Evolutionary conservation across 2,329 filamentous ascomycete species (phyloP).

Genomic region (Curvularia verruculosa): DNA sequence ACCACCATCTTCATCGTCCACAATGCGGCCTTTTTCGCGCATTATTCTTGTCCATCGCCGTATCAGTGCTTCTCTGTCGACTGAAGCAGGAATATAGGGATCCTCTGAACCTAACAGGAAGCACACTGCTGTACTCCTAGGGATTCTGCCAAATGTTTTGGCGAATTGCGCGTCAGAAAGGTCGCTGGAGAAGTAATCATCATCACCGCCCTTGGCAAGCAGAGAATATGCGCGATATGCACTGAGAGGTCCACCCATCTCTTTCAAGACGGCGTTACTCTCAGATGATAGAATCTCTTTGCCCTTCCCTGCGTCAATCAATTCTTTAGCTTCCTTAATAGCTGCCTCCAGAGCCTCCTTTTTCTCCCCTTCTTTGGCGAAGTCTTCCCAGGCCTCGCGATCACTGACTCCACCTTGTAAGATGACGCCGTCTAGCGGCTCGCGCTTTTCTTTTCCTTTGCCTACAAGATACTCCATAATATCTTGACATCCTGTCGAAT

Average conservation of each 20-base stretch:
- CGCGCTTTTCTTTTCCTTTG: slow-evolving; percentile 47
- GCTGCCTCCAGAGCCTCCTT: slow-evolving; percentile 15
- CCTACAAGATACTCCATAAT: slow-evolving; percentile 66
- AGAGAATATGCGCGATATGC: slow-evolving; percentile 66
- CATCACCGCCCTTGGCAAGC: slow-evolving; percentile 67
- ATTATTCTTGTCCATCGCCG: slow-evolving; percentile 61
- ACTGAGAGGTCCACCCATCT: slow-evolving; percentile 55
- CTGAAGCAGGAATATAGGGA: slow-evolving; percentile 64
- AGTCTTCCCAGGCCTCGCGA: slow-evolving; percentile 62
- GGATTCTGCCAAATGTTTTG: slow-evolving; percentile 69
- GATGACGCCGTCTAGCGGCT: slow-evolving; percentile 73
- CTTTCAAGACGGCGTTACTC: slow-evolving; percentile 32
- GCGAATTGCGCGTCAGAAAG: slow-evolving; percentile 64
- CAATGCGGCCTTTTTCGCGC: slow-evolving; percentile 51
- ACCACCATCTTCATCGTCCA: slow-evolving; percentile 58
- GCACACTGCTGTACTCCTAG: slow-evolving; percentile 60
- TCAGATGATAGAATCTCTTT: slow-evolving; percentile 61
- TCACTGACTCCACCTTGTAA: slow-evolving; percentile 83
- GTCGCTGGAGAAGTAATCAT: slow-evolving; percentile 89
- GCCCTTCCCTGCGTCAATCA: slow-evolving; percentile 62
- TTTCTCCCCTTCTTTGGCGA: slow-evolving; percentile 42
- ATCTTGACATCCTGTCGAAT: slow-evolving; percentile 72
- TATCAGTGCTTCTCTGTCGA: slow-evolving; percentile 66
- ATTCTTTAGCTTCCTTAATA: slow-evolving; percentile 58
- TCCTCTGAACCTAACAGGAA: slow-evolving; percentile 71